These are phyloP conservation scores for Cyberlindnera lachancei DNA, from an alignment of 805 yeast species.

Conservation along the genomic window DNA sequence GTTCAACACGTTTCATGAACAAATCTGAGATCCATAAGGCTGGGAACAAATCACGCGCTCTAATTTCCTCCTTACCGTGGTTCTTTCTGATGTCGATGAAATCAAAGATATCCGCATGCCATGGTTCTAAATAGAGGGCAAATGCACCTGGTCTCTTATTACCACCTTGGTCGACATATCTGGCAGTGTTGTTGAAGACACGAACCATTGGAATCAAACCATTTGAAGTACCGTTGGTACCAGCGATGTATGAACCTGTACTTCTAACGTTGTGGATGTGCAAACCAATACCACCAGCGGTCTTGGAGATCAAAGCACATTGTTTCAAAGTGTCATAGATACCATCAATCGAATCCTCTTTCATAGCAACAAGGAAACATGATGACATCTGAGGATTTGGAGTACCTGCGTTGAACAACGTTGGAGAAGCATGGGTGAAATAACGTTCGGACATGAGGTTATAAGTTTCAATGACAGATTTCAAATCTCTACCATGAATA, in stretches of 20 bases:
- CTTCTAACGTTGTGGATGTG: slow-evolving; percentile 84
- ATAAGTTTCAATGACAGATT: slow-evolving; percentile 71
- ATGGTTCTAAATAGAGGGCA: slow-evolving; percentile 89
- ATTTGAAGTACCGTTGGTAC: slow-evolving; percentile 87
- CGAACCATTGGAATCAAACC: slow-evolving; percentile 96
- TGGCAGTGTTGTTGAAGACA: slow-evolving; percentile 91
- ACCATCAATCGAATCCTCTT: slow-evolving; percentile 93
- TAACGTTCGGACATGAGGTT: slow-evolving; percentile 78
- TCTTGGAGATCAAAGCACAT: slow-evolving; percentile 84
- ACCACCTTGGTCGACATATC: slow-evolving; percentile 98
- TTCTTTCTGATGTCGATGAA: slow-evolving; percentile 83
- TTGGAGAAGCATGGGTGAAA: slow-evolving; percentile 94
- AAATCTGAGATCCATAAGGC: slow-evolving; percentile 95
- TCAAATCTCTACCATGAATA: slow-evolving; percentile 67
- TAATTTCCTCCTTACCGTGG: slow-evolving; percentile 88
- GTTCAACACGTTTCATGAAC: slow-evolving; percentile 86
- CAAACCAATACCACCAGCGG: slow-evolving; percentile 94
- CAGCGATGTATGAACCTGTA: slow-evolving; percentile 80
- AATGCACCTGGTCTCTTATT: slow-evolving; percentile 97
- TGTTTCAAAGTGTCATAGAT: slow-evolving; percentile 84
- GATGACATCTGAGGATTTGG: slow-evolving; percentile 81
- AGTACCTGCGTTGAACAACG: slow-evolving; percentile 90
- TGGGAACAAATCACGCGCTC: slow-evolving; percentile 89
- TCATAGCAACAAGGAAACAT: slow-evolving; percentile 86
- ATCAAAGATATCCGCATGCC: slow-evolving; percentile 92